These are phyloP conservation scores for Colletotrichum sp. DNA, from an alignment of 2,329 filamentous ascomycete genomes.

Conservation along the genomic window DNA sequence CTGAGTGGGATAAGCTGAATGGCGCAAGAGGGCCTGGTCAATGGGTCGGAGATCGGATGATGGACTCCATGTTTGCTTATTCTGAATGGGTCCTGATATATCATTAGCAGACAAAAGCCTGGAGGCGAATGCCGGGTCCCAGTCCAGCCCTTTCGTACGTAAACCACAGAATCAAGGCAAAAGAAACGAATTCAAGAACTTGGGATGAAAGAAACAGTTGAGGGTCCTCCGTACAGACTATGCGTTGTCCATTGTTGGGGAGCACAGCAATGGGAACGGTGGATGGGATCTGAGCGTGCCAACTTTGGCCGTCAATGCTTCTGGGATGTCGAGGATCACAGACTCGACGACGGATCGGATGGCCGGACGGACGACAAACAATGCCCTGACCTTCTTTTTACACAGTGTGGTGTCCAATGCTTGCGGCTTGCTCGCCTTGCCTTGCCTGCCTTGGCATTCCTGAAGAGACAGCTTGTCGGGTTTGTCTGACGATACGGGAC, in stretches of 20 bases:
- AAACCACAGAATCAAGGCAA: not conserved
- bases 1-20: not conserved
- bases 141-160: not conserved
- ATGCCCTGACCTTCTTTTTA: not conserved
- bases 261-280: not conserved
- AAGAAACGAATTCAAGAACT: not conserved
- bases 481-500: conserved; percentile 5
- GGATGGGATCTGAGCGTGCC: not conserved
- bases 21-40: not conserved
- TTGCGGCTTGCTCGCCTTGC: not conserved
- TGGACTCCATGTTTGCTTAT: conserved; percentile 8
- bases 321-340: conserved; percentile 15
- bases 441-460: not conserved
- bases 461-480: not conserved
- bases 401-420: not conserved
- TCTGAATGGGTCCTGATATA: not conserved
- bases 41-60: conserved; percentile 5
- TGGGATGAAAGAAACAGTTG: not conserved
- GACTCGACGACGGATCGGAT: conserved; percentile 12
- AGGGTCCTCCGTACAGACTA: not conserved
- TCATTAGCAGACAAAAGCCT: not conserved
- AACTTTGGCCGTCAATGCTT: conserved; percentile 14
- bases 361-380: conserved; percentile 11
- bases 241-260: conserved; percentile 16
- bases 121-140: not conserved